Evolutionary conservation across 208 protist species (phyloP).

Genomic region (Crithidia expoeki): DNA sequence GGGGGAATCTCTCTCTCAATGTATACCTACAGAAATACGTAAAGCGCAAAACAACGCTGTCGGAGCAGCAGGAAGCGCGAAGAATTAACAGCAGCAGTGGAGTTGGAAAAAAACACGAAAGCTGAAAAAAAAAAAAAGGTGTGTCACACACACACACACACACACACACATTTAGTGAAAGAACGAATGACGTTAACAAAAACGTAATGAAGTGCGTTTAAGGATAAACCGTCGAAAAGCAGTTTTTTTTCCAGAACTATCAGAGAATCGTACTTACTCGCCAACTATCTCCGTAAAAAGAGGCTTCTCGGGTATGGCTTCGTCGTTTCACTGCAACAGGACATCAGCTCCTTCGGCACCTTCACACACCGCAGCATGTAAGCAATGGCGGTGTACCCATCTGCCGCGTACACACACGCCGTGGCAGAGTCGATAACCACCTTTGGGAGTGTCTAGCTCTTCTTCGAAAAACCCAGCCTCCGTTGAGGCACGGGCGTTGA

Average conservation of each 20-base stretch:
- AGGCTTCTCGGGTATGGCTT: too few relatives aligned
- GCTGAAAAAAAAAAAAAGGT: not conserved
- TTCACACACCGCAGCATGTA: slow-evolving; percentile 9
- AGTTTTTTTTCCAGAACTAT: not conserved
- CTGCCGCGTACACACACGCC: slow-evolving; percentile 47
- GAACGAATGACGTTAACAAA: too few relatives aligned
- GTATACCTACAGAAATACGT: too few relatives aligned
- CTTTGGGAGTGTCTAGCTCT: slow-evolving; percentile 44
- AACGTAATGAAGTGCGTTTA: not conserved
- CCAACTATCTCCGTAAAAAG: too few relatives aligned
- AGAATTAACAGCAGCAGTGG: not conserved
- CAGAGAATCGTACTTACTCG: too few relatives aligned
- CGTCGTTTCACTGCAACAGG: slow-evolving; percentile 4
- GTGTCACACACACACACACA: not conserved
- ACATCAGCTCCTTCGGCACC: slow-evolving; percentile 10
- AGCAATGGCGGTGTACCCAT: slow-evolving; percentile 46
- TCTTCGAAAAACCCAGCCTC: slow-evolving; percentile 62
- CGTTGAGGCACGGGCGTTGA: slow-evolving; percentile 36
- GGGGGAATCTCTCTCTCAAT: too few relatives aligned
- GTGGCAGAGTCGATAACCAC: slow-evolving; percentile 53
- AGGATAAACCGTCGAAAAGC: not conserved
- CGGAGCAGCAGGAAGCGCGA: not conserved
- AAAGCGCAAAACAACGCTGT: too few relatives aligned
- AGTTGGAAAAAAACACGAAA: slow-evolving; percentile 1
- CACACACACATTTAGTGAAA: too few relatives aligned